Conservation (phyloP, 73 alveolate genomes). For the Symbiodinium pilosum region DNA sequence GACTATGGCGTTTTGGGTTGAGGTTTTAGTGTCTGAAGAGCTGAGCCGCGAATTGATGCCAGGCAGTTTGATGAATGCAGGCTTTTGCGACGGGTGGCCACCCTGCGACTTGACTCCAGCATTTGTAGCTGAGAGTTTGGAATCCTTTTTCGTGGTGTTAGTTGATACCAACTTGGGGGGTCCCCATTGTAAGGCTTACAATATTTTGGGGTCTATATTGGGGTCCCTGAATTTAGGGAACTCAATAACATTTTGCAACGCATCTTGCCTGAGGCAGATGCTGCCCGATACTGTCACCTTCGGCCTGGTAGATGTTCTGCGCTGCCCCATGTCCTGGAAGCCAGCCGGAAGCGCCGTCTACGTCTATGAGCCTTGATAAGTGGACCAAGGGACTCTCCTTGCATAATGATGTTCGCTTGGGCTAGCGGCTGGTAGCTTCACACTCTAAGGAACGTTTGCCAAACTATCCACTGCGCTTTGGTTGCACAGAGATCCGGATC, state of each 20-base stretch:
- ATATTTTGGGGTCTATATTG: too few relatives aligned
- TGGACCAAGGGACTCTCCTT: background rate
- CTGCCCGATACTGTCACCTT: background rate
- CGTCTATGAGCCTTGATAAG: background rate
- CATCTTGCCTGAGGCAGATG: background rate
- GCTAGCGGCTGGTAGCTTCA: background rate
- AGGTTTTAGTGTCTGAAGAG: too few relatives aligned
- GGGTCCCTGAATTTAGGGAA: too few relatives aligned
- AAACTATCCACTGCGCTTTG: background rate
- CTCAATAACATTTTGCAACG: too few relatives aligned
- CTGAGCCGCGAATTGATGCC: too few relatives aligned
- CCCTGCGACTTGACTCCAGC: background rate
- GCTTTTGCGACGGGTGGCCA: constrained; percentile 5
- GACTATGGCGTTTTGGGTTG: too few relatives aligned
- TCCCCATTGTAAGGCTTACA: too few relatives aligned
- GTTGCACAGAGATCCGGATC: background rate
- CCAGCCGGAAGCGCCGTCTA: background rate
- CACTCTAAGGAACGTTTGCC: background rate
- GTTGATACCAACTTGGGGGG: too few relatives aligned
- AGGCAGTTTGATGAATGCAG: constrained; percentile 15
- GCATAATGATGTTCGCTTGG: background rate
- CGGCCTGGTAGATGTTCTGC: background rate
- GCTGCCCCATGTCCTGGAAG: constrained; percentile 10
- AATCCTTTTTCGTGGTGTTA: too few relatives aligned
- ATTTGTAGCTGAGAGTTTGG: too few relatives aligned